Percentiles rank a stretch among this genome's conserved stretches.
Evolutionary conservation across 495 filamentous ascomycete genomes (phyloP).

Genomic region (Parachaetomium inaequale): DNA sequence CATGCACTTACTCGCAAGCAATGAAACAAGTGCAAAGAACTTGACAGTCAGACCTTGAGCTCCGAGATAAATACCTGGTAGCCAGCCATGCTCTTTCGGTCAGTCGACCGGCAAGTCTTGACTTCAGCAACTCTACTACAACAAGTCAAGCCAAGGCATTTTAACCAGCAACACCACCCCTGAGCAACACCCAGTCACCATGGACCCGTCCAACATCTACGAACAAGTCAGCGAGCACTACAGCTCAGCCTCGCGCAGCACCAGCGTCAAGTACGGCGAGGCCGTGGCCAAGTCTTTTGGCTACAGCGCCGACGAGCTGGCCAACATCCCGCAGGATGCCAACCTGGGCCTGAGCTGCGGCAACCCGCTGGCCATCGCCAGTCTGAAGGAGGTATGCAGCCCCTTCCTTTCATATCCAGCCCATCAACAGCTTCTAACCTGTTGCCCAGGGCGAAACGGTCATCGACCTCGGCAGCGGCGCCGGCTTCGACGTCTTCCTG

Average conservation of each 20-base stretch:
- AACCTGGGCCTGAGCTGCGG: constrained; percentile 68
- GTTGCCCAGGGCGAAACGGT: constrained; percentile 53
- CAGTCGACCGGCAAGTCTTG: too few relatives aligned
- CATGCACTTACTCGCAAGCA: too few relatives aligned
- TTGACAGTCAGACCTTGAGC: too few relatives aligned
- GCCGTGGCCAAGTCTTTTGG: constrained; percentile 58
- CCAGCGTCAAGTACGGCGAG: constrained; percentile 33
- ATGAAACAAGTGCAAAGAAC: too few relatives aligned
- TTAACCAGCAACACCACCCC: background rate
- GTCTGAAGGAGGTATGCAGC: constrained; percentile 37
- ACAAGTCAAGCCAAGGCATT: too few relatives aligned
- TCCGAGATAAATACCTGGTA: too few relatives aligned
- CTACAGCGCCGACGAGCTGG: constrained; percentile 54
- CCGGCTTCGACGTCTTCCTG: constrained; percentile 62
- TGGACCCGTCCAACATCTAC: constrained; percentile 32
- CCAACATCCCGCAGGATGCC: constrained; percentile 50
- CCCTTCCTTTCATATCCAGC: background rate
- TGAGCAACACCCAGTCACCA: background rate
- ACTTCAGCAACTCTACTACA: too few relatives aligned
- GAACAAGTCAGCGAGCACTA: constrained; percentile 40
- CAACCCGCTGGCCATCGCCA: constrained; percentile 57
- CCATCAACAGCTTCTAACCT: constrained; percentile 15
- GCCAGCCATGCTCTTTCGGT: too few relatives aligned
- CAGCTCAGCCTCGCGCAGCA: constrained; percentile 31
- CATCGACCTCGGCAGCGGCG: constrained; percentile 61